Evolutionary conservation across 1,284 basidiomycete species (phyloP), one percentile per base, ranked within the genome.

Genomic region (Tilletiaria anomala): DNA sequence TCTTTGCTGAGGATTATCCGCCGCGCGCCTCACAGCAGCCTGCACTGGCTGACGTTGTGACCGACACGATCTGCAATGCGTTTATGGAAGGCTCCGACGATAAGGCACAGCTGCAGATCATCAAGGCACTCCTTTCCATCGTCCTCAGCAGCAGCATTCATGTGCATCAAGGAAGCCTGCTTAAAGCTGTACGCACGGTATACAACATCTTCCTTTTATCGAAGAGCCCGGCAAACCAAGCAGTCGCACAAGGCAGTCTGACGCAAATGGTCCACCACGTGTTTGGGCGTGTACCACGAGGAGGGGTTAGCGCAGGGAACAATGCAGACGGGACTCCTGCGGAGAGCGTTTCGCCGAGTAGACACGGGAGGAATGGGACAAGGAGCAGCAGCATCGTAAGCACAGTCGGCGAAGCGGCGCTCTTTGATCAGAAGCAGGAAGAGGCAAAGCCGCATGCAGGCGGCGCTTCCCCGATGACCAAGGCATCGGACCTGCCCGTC

Each of bases 101-200:
- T 43, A 54, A 53, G 26, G 42, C 42, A 5, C 50, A 50, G 3
- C 48, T 66, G 31, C 64, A 66, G 45, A 63, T 65, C 49, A 60
- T 66, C 51, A 66, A 66, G 51, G 64, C 64, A 6, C 52, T 66
- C 5, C 54, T 66, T 6, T 53, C 61, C 3, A 56, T 58, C 14
- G 61, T 66, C 17, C 44, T 66, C 2, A 61, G 61, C 3, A 59
- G 55, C 12, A 44, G 45, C 15, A 54, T 61, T 29, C 59, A 56
- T 22, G 62, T 63, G 8, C 62, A 65, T 34, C 64, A 66, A 47
- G 55, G 56, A 20, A 59, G 54, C 21, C 40, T 66, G 38, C 51
- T 66, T 31, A 63, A 61, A 39, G 56, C 89, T 20, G 60, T 66
- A 2, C 50, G 62, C n/a, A 66, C 63, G 5, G 60, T 62, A 23